Evolutionary conservation across 2,329 filamentous ascomycete species (phyloP), one percentile per base, ranked within the genome.

Genomic region (Stagonosporopsis chrysanthemi): DNA sequence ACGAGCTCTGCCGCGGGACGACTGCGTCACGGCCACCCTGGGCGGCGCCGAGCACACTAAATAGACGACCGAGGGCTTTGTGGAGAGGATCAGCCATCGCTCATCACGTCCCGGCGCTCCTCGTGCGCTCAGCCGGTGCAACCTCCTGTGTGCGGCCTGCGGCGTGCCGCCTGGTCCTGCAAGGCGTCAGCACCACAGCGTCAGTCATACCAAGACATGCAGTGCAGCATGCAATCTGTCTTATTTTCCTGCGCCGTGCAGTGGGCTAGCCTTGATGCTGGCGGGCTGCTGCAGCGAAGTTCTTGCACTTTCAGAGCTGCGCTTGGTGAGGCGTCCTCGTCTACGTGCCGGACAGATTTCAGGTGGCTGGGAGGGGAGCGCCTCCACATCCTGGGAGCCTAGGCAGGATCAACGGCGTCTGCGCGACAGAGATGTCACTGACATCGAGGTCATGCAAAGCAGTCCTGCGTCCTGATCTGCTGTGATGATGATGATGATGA

Each of bases 1-100:
- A 69, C 68, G 66, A 70, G 67, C 65, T 63, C 55, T 65, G 63
- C 67, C 69, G 71, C 65, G 66, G 63, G 65, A 61, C 60, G 62
- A 67, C 67, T 71, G 67, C 71, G 70, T 71, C 70, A 74, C 71
- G 73, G 36, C 9, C 67, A 52, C 26, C 50, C 56, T 45, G 44
- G 56, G 19, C 26, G 35, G 19, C 29, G 62, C 66, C 64, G 61
- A 68, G 68, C 24, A 40, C 62, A 63, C 69, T 70, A 71, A 68
- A 63, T 60, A 64, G 61, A 66, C 66, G 63, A 66, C 68, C 67
- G 70, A 67, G 26, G 73, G 71, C 70, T 69, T 73, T 72, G 70
- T 66, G 68, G 68, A 65, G 66, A 62, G 58, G 65, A 63, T 64
- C 61, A 62, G 58, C 63, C 60, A 60, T 62, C 56, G 60, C 57